A percentile compares a stretch with the other conserved stretches of the same genome.
Conservation (phyloP, 116 monocot genomes). For the Posidonia oceanica region DNA sequence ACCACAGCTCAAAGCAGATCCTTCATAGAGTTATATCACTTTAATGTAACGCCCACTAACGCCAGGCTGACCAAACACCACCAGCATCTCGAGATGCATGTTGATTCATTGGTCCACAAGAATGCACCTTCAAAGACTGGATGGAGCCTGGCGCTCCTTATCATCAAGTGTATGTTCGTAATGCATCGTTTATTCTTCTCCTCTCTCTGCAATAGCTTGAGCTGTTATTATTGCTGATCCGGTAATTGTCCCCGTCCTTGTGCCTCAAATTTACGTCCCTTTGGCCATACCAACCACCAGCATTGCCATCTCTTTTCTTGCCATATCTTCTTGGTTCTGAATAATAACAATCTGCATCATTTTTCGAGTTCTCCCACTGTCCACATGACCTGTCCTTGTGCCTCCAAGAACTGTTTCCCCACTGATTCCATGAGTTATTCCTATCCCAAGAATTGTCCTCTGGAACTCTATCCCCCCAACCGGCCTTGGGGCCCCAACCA, state of each 20-base stretch:
- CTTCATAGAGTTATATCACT: no score
- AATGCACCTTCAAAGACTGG: no score
- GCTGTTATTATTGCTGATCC: slow-evolving; percentile 14
- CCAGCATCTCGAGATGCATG: no score
- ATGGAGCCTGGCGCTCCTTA: no score
- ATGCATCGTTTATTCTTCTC: no score
- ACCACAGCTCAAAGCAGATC: no score
- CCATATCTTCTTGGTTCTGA: slow-evolving; percentile 15
- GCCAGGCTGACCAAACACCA: no score
- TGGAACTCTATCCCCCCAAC: slow-evolving; percentile 15
- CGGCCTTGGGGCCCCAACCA: slow-evolving; percentile 5
- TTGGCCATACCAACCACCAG: slow-evolving; percentile 6
- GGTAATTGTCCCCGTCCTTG: slow-evolving; percentile 14
- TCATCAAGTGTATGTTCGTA: no score
- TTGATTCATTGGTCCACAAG: no score
- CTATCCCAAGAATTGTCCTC: slow-evolving; percentile 1
- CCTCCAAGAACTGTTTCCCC: slow-evolving; percentile 12
- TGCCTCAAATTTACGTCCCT: neutral
- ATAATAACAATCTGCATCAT: slow-evolving; percentile 1
- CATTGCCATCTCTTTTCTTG: slow-evolving; percentile 26
- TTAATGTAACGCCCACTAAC: no score
- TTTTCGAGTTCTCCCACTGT: slow-evolving; percentile 3
- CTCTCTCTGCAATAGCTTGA: slow-evolving; percentile 19
- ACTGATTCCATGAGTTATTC: neutral
- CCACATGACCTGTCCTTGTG: neutral